phyloP scores from a whole-genome alignment of 2,329 filamentous ascomycete species.

The Xylaria multiplex region DNA sequence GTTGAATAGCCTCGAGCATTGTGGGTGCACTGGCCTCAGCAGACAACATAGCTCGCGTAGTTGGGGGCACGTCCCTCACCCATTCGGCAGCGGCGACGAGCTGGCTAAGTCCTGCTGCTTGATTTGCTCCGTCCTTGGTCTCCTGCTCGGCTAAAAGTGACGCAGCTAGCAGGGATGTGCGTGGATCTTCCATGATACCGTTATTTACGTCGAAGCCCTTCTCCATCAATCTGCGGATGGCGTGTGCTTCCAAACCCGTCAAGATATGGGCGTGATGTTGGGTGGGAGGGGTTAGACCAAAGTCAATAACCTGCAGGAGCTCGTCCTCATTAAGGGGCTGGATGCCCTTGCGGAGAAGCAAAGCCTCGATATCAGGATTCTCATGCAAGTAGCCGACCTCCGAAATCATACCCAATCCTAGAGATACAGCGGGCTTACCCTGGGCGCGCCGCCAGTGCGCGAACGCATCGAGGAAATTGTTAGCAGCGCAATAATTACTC shows the following conservation, averaged over 20 bases:
- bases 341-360: constrained; percentile 39
- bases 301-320: constrained; percentile 44
- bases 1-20: constrained; percentile 26
- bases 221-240: neutral
- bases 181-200: neutral
- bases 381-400: constrained; percentile 51
- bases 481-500: constrained; percentile 52
- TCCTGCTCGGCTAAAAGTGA: constrained; percentile 4
- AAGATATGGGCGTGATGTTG: neutral
- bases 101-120: constrained; percentile 6
- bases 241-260: constrained; percentile 1
- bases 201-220: constrained; percentile 16
- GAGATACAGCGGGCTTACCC: constrained; percentile 28
- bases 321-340: constrained; percentile 41
- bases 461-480: constrained; percentile 48
- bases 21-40: constrained; percentile 1
- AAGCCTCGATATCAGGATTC: constrained; percentile 41
- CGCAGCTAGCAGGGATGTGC: constrained; percentile 7
- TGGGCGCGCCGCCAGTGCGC: constrained; percentile 5
- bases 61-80: neutral
- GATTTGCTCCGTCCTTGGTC: constrained; percentile 15
- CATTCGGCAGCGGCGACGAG: neutral
- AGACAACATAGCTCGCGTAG: constrained; percentile 1
- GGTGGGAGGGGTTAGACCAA: constrained; percentile 15
- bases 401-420: constrained; percentile 50